Conservation (phyloP, 257 asterid species). For the Solanum neorickii region DNA sequence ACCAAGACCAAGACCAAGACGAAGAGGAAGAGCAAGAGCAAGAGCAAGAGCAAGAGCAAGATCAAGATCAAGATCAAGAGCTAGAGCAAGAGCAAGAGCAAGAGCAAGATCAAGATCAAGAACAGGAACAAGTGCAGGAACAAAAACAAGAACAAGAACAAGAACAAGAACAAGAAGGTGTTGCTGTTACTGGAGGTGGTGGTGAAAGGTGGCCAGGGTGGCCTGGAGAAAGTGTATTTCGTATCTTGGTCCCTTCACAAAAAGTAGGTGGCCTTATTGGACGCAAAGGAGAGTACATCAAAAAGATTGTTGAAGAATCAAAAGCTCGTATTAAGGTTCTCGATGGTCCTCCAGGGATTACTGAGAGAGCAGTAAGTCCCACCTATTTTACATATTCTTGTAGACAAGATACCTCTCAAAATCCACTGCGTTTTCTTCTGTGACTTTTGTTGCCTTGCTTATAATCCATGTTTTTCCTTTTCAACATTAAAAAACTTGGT, state of each 20-base stretch:
- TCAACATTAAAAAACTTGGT: not conserved
- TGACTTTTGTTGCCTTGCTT: not conserved
- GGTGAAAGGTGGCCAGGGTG: constrained; percentile 96
- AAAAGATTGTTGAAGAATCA: constrained; percentile 89
- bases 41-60: too few species aligned
- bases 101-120: not conserved
- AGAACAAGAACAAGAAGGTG: constrained; percentile 27
- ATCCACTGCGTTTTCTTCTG: not conserved
- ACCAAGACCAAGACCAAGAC: not conserved
- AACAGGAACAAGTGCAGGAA: not conserved
- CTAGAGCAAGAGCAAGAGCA: not conserved
- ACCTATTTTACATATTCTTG: not conserved
- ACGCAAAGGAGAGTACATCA: constrained; percentile 93
- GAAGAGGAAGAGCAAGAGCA: not conserved
- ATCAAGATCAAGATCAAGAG: too few species aligned
- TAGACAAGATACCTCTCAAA: not conserved
- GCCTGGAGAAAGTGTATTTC: constrained; percentile 95
- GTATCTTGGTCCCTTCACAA: constrained; percentile 92
- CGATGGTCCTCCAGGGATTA: constrained; percentile 92
- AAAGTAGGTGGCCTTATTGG: constrained; percentile 98
- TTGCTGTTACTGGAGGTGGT: constrained; percentile 32
- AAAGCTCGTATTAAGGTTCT: constrained; percentile 95
- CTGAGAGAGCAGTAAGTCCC: constrained; percentile 91
- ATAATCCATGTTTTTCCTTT: not conserved
- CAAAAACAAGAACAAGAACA: not conserved